Evolutionary conservation across 208 protist species (phyloP), one percentile per base, ranked within the genome.

Genomic region (Leishmania amazonensis): DNA sequence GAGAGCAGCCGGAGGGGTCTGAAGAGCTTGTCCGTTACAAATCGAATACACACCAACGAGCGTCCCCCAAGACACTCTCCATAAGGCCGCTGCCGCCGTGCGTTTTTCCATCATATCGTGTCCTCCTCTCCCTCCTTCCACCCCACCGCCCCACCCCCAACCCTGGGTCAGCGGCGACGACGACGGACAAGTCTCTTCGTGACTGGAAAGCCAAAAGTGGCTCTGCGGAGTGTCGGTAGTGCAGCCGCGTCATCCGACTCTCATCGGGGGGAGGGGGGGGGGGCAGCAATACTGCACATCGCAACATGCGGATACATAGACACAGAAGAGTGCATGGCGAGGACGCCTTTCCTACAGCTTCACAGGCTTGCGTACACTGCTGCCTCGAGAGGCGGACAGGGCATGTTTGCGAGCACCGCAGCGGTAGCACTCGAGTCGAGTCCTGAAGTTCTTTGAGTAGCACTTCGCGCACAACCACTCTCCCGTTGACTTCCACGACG

Each of bases 381-480:
- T 82, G 38, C 89, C 84, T 17, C 89, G 87, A 53, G 86, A 78
- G 2, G 86, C 75, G 15, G 86, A 54, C 3, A 88, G 83, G 2
- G 88, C 58, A 17, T 79, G 87, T 77, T 95, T 95, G n/a, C 84
- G 83, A 49, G 93, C 78, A 0, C 94, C 94, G 81, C 94, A 97
- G 68, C 96, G 95, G 81, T 87, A 93, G 72, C 94, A 97, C 38
- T 96, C 94, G 11, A 60, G 38, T 15, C 88, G 87, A 21, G 81
- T 89, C 67, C 81, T 81, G 83, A 91, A 95, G 78, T 97, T 97
- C 75, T 87, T 90, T n/a, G 92, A 81, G 81, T 95, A 96, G 80
- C 94, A 97, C 83, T 96, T 96, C 21, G 88, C 92, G 73, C 94
- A 97, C 11, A 88, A 87, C 94, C 94, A 97, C 35, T 93, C 89